Base-by-base conservation (phyloP, 495 filamentous ascomycete genomes). In the Podospora appendiculata region DNA sequence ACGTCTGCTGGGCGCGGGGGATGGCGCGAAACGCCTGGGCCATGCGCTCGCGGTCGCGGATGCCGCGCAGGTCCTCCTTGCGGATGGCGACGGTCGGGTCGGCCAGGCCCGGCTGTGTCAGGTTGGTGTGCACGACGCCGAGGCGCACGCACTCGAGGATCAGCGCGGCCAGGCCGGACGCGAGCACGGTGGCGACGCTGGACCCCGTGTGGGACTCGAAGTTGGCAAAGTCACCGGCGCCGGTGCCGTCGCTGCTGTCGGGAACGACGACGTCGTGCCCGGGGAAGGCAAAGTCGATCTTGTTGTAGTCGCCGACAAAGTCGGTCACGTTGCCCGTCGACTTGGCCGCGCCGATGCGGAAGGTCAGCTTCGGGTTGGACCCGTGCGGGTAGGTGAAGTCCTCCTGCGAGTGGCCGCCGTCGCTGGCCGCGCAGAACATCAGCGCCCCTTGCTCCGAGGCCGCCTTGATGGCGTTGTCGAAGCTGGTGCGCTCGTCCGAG, bases 391-490 rank as follows among this genome's bases (percentile, higher is more conserved):
- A 38, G 25, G 34, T 16, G 25, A 45, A 45, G 5, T 16, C 32
- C 44, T 7, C 13, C 13, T 18, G 45, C 39, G 33, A 35, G 25
- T 25, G 51, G 34, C 35, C 6, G 48, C 54, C 1, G 32, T 54
- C 56, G 25, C 16, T 10, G 10, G 47, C 56, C 25, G 56, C 43
- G 51, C 56, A 58, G 35, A 58, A 58, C 4, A 58, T 35, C 2
- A 54, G 47, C 2, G 51, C 54, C 7, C 33, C 41, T 13, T 6
- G 8, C 11, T 43, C 17, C 14, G 18, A n/a, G 3, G 51, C 56
- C 4, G 25, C 10, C 32, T 48, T 12, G 14, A 54, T 38, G 6
- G 56, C 51, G 4, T n/a, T 18, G 13, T 51, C 18, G 3, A 54
- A 47, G 19, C n/a, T 19, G 16, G 35, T 34, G 25, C 53, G 35